Conservation (phyloP, 805 yeast species). For the Metschnikowia lunata region DNA sequence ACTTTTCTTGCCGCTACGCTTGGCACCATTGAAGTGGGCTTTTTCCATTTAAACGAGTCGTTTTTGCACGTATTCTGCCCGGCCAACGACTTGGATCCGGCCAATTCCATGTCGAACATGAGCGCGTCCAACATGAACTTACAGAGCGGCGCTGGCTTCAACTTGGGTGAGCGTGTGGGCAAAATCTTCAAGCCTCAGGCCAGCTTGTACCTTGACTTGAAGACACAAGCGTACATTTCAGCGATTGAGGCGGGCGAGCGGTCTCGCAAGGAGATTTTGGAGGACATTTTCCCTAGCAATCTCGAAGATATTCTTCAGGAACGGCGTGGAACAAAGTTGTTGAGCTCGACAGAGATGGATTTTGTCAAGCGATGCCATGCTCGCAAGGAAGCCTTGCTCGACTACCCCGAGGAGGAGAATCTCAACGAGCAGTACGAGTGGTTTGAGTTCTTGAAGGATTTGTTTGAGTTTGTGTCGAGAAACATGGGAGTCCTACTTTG, state of each 20-base stretch:
- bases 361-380: slow-evolving; percentile 70
- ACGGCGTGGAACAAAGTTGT: slow-evolving; percentile 35
- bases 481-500: slow-evolving; percentile 68
- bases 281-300: slow-evolving; percentile 69
- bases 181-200: slow-evolving; percentile 78
- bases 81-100: slow-evolving; percentile 50
- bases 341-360: slow-evolving; percentile 76
- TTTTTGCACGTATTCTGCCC: slow-evolving; percentile 89
- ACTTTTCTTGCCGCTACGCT: slow-evolving; percentile 84
- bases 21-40: slow-evolving; percentile 82
- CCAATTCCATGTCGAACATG: slow-evolving; percentile 38
- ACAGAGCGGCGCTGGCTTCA: slow-evolving; percentile 31
- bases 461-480: slow-evolving; percentile 72
- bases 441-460: slow-evolving; percentile 74
- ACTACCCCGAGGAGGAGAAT: slow-evolving; percentile 43
- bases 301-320: slow-evolving; percentile 44
- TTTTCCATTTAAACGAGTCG: slow-evolving; percentile 76
- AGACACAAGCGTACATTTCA: slow-evolving; percentile 92
- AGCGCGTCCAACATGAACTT: slow-evolving; percentile 26
- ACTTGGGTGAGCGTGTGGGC: slow-evolving; percentile 43
- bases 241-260: slow-evolving; percentile 67
- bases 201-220: slow-evolving; percentile 73
- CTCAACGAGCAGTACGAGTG: slow-evolving; percentile 77
- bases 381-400: slow-evolving; percentile 59
- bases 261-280: slow-evolving; percentile 60